phyloP scores from a whole-genome alignment of 2,329 filamentous ascomycete genomes.

The Calonectria ilicicola region DNA sequence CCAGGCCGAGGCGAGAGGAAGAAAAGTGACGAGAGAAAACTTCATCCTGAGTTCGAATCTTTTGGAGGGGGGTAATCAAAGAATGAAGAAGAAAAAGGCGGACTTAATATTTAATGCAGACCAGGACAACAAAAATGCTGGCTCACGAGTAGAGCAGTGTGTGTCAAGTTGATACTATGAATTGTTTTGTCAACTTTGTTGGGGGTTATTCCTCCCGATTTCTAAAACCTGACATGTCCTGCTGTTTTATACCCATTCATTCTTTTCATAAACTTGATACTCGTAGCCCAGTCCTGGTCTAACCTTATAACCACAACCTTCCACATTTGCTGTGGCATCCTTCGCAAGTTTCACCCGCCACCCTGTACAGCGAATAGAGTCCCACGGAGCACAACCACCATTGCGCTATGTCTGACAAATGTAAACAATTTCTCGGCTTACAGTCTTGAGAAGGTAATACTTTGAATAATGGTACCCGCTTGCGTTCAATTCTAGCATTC shows the following conservation, averaged over 20 bases:
- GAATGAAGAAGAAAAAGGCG: too few relatives aligned
- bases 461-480: background rate
- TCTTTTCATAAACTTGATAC: background rate
- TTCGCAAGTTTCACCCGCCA: background rate
- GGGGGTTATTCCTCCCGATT: background rate
- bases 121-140: too few relatives aligned
- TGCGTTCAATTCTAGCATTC: background rate
- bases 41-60: background rate
- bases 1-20: conserved; percentile 11
- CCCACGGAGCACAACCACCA: background rate
- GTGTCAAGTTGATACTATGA: background rate
- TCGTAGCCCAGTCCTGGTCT: conserved; percentile 10
- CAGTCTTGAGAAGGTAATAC: background rate
- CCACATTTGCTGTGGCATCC: background rate
- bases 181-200: background rate
- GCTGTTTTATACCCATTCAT: conserved; percentile 10
- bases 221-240: background rate
- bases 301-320: conserved; percentile 11
- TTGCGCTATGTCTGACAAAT: background rate
- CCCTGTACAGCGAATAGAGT: background rate
- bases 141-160: too few relatives aligned
- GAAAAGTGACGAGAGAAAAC: background rate
- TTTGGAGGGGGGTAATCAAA: background rate
- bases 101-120: too few relatives aligned
- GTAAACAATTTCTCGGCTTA: background rate